Evolutionary conservation across 441 rosid species (phyloP), one percentile per base, ranked within the genome.

Genomic region (Croton laevigatus): DNA sequence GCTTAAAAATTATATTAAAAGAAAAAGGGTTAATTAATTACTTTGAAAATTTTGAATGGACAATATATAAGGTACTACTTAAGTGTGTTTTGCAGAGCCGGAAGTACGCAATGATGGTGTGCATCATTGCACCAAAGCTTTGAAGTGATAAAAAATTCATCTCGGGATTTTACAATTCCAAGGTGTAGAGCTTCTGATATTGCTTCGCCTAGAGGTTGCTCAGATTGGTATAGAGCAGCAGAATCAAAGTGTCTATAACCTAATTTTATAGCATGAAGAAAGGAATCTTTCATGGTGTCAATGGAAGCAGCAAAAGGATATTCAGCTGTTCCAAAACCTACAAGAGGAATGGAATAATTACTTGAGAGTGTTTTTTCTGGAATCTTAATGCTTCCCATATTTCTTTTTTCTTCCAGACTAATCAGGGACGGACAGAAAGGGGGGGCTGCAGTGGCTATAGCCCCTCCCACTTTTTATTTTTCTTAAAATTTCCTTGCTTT

Each of bases 201-300:
- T 7, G 62, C 69, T 17, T 62, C 62, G 2, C 74, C 74, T 1
- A 71, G 19, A 8, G 42, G 7, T 8, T 53, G 22, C 22, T 71
- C 74, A 5, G 74, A 53, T 20, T 45, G 68, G 60, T 71, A 71
- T 23, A 46, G 27, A 40, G 38, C 0, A 10, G 74, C 69, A 0
- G 55, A 40, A 46, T 71, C 74, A 2, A 71, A 62, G 12, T 63
- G 74, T 3, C 69, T 37, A 32, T 71, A 71, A 4, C 74, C 74
- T 1, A 0, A 9, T 53, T 63, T 42, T 13, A 71, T 62, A 0
- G 74, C 74, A 4, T 63, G 62, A 3, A 58, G n/a, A 32, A 58
- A 12, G 4, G 3, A 58, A 19, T 58, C 62, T 32, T 58, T 58
- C 38, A 58, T 32, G 40, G n/a, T 13, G 8, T 58, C n/a, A 58